Evolutionary conservation across 139 green algal genomes (phyloP), one percentile per base, ranked within the genome.

Genomic region (Spirogloea muscicola): DNA sequence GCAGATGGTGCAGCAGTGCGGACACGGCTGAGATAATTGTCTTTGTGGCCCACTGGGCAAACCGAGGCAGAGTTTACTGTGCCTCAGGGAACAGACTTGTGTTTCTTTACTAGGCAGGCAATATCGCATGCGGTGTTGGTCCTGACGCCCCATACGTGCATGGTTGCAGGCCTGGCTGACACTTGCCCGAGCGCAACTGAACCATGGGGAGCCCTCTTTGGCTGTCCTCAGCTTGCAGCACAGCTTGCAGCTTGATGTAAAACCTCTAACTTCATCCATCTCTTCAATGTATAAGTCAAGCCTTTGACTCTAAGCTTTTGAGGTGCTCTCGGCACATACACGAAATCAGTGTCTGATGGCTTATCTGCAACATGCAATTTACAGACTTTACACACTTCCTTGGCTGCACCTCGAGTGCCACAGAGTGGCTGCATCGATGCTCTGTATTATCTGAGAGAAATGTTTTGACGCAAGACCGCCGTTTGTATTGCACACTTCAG

Each of bases 91-190:
- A 21, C 46, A 55, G 46, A 21, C 21, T 21, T 55, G 46, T 55
- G 46, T 21, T n/a, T n/a, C n/a, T 55, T 21, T 21, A 55, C 46
- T 21, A 55, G 43, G 10, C 43, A 13, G 43, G 43, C 10, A 51
- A 25, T 51, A 13, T 25, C 43, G 43, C 43, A 13, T 51, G 43
- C 43, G 10, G 10, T 51, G 10, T 13, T 51, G 10, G 10, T 10
- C 43, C 10, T 13, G 10, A 13, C 43, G 43, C 43, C 13, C 43
- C 13, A 10, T 51, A 10, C 43, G 10, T 51, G 43, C 43, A 13
- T 51, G 43, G 27, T 25, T 6, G 10, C 27, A 68, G 59, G 65
- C 65, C 25, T 74, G 65, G 65, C 10, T 74, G 42, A 74, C 65
- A 1, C 4, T 74, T 0, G 65, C 65, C 7, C 36, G 65, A 3